Evolutionary conservation across 129 eudicot genomes (phyloP).

Genomic region (Lactuca saligna): DNA sequence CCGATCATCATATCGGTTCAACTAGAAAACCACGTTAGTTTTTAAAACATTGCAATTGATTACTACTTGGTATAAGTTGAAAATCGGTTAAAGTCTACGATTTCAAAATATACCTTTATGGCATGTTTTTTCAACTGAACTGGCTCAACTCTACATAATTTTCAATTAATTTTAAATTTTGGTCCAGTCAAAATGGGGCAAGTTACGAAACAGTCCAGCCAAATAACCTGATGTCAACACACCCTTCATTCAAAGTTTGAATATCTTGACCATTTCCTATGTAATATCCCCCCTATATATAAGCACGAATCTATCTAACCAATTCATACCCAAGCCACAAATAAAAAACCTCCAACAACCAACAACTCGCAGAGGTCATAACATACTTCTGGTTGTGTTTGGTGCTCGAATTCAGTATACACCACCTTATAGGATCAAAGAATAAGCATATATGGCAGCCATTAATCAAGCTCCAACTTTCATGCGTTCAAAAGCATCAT

Average conservation of each 20-base stretch:
- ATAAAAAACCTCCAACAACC: slow-evolving; percentile 3
- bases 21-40: too few relatives aligned
- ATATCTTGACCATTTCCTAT: slow-evolving; percentile 27
- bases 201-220: slow-evolving; percentile 30
- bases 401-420: background rate
- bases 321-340: background rate
- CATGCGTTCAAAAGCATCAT: slow-evolving; percentile 15
- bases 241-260: slow-evolving; percentile 30
- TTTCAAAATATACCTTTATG: background rate
- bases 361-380: background rate
- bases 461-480: slow-evolving; percentile 26
- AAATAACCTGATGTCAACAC: slow-evolving; percentile 33
- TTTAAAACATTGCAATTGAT: too few relatives aligned
- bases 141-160: background rate
- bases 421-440: background rate
- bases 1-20: too few relatives aligned
- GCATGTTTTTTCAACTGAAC: background rate
- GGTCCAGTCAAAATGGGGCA: slow-evolving; percentile 28
- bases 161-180: slow-evolving; percentile 10
- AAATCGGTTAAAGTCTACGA: too few relatives aligned
- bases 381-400: background rate
- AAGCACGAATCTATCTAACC: slow-evolving; percentile 5
- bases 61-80: too few relatives aligned
- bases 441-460: slow-evolving; percentile 25
- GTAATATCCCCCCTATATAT: slow-evolving; percentile 6